phyloP scores from a whole-genome alignment of 345 rosid genomes.

The Euphorbia peplus region DNA sequence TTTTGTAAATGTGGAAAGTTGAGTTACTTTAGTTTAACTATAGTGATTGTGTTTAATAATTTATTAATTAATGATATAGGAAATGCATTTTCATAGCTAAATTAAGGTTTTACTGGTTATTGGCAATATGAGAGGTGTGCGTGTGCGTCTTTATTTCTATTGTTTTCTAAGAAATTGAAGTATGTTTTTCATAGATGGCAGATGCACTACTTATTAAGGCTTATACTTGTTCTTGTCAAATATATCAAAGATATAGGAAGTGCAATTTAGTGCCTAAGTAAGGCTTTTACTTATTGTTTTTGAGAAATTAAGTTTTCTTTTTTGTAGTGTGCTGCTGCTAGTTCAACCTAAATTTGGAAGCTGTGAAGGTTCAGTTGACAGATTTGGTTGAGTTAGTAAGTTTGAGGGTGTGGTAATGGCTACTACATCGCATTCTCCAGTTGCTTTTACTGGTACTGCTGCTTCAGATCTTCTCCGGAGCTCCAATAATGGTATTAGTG shows the following conservation, averaged over 20 bases:
- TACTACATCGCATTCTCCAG: constrained; percentile 47
- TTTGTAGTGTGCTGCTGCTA: constrained; percentile 10
- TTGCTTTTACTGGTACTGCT: constrained; percentile 44
- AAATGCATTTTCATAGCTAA: background rate
- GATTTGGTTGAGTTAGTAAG: constrained; percentile 19
- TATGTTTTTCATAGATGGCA: background rate
- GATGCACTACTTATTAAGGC: too few relatives aligned
- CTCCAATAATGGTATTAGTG: constrained; percentile 48
- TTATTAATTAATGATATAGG: background rate
- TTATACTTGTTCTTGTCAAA: too few relatives aligned
- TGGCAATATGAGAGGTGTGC: background rate
- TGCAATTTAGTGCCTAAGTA: too few relatives aligned
- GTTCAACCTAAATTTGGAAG: background rate
- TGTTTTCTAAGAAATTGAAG: background rate
- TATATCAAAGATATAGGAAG: too few relatives aligned
- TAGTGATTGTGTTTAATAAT: background rate
- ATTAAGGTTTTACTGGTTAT: background rate
- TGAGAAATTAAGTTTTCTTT: background rate
- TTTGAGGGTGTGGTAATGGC: constrained; percentile 46
- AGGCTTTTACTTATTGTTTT: too few relatives aligned
- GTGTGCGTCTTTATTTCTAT: background rate
- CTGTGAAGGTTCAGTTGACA: constrained; percentile 19
- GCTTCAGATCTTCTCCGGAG: constrained; percentile 83
- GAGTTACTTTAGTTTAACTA: background rate
- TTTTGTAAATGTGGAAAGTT: background rate